These are phyloP conservation scores for Castanea mollissima DNA, from an alignment of 306 rosid genomes.

Conservation along the genomic window DNA sequence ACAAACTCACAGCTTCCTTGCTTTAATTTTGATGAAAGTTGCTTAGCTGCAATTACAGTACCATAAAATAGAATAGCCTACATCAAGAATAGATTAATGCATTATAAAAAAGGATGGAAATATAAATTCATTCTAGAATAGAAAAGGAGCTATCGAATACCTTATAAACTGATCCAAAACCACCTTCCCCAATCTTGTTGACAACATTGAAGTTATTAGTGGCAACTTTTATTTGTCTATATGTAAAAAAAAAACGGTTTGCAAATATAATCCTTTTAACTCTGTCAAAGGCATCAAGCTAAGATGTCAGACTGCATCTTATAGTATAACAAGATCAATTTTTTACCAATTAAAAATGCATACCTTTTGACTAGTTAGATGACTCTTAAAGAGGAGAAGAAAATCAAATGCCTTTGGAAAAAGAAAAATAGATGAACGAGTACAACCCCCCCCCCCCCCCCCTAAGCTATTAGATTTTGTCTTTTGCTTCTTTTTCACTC, in stretches of 20 bases:
- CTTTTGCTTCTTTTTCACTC: neutral
- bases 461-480: neutral
- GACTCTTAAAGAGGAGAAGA: neutral
- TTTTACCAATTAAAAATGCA: neutral
- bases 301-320: no score
- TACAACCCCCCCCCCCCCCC: no score
- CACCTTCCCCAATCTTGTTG: no score
- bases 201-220: no score
- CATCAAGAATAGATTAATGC: constrained; percentile 9
- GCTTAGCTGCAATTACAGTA: constrained; percentile 19
- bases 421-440: no score
- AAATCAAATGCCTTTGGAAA: neutral
- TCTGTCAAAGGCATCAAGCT: no score
- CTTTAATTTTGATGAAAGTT: constrained; percentile 28
- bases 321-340: neutral
- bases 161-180: no score
- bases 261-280: no score
- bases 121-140: neutral
- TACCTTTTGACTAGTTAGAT: neutral
- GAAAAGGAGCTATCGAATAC: no score
- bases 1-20: constrained; percentile 27
- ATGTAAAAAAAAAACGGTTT: no score
- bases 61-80: constrained; percentile 22
- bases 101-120: neutral
- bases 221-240: no score